phyloP scores from a whole-genome alignment of 2,329 filamentous ascomycete genomes.

The Aspergillus neoniger region DNA sequence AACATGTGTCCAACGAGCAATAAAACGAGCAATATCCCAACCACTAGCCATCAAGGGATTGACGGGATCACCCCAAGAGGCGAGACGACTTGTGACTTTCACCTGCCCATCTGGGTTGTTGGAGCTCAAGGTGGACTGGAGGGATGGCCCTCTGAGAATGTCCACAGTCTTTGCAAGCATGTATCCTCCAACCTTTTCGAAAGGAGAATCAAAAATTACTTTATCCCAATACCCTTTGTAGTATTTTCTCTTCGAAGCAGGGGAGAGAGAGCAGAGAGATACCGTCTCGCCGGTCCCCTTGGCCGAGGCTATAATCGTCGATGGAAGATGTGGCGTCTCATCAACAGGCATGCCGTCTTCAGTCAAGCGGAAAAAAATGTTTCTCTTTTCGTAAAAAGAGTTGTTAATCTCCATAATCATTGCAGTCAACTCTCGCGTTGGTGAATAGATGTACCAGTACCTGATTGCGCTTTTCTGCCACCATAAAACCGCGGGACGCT shows the following conservation, averaged over 20 bases:
- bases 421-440: slow-evolving; percentile 4
- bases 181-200: slow-evolving; percentile 12
- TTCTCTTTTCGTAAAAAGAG: slow-evolving; percentile 16
- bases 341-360: background rate
- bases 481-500: slow-evolving; percentile 15
- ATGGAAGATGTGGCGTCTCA: too few species aligned
- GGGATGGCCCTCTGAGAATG: background rate
- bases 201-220: slow-evolving; percentile 13
- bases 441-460: slow-evolving; percentile 15
- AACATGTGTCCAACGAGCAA: slow-evolving; percentile 13
- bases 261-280: background rate
- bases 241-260: background rate
- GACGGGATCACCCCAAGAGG: slow-evolving; percentile 9
- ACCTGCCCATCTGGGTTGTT: slow-evolving; percentile 7
- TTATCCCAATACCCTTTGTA: slow-evolving; percentile 5
- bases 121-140: slow-evolving; percentile 13
- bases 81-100: slow-evolving; percentile 15
- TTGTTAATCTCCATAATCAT: slow-evolving; percentile 19
- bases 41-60: slow-evolving; percentile 1
- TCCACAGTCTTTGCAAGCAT: slow-evolving; percentile 10
- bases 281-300: background rate
- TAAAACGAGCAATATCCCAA: slow-evolving; percentile 1
- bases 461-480: slow-evolving; percentile 10
- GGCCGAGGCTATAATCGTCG: background rate
- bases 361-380: slow-evolving; percentile 11